phyloP scores from a whole-genome alignment of 2,329 filamentous ascomycete genomes.

The Stachybotrys chartarum region DNA sequence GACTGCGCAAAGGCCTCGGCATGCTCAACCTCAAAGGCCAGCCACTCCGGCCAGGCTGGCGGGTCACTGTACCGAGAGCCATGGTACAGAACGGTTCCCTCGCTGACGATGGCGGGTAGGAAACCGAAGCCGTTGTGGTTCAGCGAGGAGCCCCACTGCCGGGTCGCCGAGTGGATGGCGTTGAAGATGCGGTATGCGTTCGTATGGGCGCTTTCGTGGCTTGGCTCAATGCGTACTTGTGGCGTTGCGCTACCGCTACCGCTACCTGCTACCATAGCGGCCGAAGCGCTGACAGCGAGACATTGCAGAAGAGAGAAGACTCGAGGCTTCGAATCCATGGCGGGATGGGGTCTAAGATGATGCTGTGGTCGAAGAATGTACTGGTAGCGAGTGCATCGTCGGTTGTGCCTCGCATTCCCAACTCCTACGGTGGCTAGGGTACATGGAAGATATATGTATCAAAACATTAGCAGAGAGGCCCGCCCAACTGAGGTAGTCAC shows the following conservation, averaged over 20 bases:
- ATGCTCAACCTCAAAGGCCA: constrained; percentile 73
- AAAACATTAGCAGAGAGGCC: too few species aligned
- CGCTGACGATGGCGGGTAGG: constrained; percentile 58
- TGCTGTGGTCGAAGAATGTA: too few species aligned
- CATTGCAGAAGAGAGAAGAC: not conserved
- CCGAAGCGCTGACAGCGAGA: not conserved
- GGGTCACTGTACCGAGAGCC: constrained; percentile 40
- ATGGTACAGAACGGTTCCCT: constrained; percentile 61
- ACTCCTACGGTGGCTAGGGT: too few species aligned
- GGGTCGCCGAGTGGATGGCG: constrained; percentile 61
- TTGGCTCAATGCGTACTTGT: constrained; percentile 22
- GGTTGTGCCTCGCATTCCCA: too few species aligned
- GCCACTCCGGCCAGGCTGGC: constrained; percentile 56
- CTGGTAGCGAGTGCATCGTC: too few species aligned
- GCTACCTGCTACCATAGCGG: not conserved
- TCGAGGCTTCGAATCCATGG: not conserved
- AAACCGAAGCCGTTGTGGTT: constrained; percentile 72
- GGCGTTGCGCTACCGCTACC: not conserved
- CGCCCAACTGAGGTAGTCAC: too few species aligned
- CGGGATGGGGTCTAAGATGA: not conserved
- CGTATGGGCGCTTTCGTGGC: constrained; percentile 26
- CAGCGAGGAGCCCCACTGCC: constrained; percentile 67
- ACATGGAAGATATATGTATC: too few species aligned
- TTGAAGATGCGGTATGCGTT: constrained; percentile 67
- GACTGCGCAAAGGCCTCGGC: constrained; percentile 54